Conservation (phyloP, 2,329 filamentous ascomycete genomes). For the Fusarium avenaceum region DNA sequence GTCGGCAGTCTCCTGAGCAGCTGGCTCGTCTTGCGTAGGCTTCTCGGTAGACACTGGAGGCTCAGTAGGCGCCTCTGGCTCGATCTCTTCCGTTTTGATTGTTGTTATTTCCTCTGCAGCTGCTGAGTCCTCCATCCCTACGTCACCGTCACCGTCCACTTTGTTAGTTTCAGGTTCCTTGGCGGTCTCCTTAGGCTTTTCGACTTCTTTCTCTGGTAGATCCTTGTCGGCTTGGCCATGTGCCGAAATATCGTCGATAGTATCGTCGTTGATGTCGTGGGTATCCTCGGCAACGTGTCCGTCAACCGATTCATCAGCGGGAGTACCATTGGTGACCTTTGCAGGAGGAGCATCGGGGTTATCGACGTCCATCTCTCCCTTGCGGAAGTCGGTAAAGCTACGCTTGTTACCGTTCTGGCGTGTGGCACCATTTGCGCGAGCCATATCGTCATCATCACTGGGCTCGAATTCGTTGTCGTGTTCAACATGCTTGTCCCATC, state of each 20-base stretch:
- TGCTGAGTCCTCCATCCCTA: constrained; percentile 62
- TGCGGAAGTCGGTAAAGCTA: constrained; percentile 66
- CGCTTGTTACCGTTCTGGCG: constrained; percentile 63
- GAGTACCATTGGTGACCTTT: constrained; percentile 53
- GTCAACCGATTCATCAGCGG: constrained; percentile 48
- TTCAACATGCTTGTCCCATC: constrained; percentile 83
- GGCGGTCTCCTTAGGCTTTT: constrained; percentile 23
- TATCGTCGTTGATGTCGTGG: constrained; percentile 57
- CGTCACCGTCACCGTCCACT: constrained; percentile 64
- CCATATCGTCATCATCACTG: constrained; percentile 90
- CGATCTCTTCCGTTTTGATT: constrained; percentile 46
- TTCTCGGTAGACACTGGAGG: constrained; percentile 34
- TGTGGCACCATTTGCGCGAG: constrained; percentile 78
- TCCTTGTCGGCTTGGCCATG: constrained; percentile 49
- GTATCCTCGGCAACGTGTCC: constrained; percentile 50
- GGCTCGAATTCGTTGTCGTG: constrained; percentile 87
- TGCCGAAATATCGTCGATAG: constrained; percentile 60
- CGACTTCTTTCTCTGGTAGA: constrained; percentile 42
- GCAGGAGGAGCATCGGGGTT: constrained; percentile 56
- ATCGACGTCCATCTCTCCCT: constrained; percentile 57
- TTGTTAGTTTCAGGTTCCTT: constrained; percentile 46
- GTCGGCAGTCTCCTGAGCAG: constrained; percentile 22
- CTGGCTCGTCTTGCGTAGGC: constrained; percentile 32
- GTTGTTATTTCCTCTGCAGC: constrained; percentile 44
- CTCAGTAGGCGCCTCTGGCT: constrained; percentile 39